Evolutionary conservation across 2,329 filamentous ascomycete genomes (phyloP).

Genomic region (Plenodomus biglobosus): DNA sequence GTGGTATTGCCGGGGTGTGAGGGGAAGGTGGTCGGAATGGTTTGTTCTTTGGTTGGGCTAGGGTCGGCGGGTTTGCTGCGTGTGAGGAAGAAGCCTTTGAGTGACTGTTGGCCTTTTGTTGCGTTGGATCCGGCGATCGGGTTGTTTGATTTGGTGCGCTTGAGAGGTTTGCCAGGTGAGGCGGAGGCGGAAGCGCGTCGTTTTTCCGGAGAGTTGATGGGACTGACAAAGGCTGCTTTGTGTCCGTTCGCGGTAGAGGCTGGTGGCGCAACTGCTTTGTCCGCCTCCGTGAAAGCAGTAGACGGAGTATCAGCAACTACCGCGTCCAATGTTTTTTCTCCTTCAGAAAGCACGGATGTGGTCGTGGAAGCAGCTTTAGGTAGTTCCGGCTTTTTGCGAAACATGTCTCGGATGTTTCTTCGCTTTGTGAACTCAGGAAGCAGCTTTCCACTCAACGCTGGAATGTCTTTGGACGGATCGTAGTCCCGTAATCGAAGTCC

Average conservation of each 20-base stretch:
- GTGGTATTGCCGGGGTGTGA: slow-evolving; percentile 2
- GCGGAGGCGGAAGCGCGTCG: slow-evolving; percentile 25
- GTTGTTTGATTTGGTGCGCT: slow-evolving; percentile 54
- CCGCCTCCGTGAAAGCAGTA: slow-evolving; percentile 4
- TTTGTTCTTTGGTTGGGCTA: slow-evolving; percentile 3
- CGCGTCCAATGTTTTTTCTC: slow-evolving; percentile 2
- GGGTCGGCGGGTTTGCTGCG: slow-evolving; percentile 38
- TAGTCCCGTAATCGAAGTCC: slow-evolving; percentile 69
- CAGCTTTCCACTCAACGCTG: slow-evolving; percentile 76
- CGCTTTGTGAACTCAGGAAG: slow-evolving; percentile 87
- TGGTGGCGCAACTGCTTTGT: slow-evolving; percentile 11
- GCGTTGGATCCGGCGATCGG: slow-evolving; percentile 21
- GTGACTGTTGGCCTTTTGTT: slow-evolving; percentile 59
- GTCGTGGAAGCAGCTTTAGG: slow-evolving; percentile 8
- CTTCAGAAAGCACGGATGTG: slow-evolving; percentile 1
- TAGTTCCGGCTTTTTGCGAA: slow-evolving; percentile 51
- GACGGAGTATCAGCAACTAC: background rate
- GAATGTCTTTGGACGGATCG: slow-evolving; percentile 61
- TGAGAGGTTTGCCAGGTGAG: slow-evolving; percentile 37
- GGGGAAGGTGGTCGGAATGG: slow-evolving; percentile 3
- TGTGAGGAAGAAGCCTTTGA: slow-evolving; percentile 72
- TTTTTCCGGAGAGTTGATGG: slow-evolving; percentile 36
- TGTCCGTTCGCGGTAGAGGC: slow-evolving; percentile 5
- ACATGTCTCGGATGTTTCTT: slow-evolving; percentile 91
- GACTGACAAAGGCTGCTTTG: slow-evolving; percentile 8